These are phyloP conservation scores for Acanthamoeba quina DNA, from an alignment of 208 protist species.

Conservation along the genomic window DNA sequence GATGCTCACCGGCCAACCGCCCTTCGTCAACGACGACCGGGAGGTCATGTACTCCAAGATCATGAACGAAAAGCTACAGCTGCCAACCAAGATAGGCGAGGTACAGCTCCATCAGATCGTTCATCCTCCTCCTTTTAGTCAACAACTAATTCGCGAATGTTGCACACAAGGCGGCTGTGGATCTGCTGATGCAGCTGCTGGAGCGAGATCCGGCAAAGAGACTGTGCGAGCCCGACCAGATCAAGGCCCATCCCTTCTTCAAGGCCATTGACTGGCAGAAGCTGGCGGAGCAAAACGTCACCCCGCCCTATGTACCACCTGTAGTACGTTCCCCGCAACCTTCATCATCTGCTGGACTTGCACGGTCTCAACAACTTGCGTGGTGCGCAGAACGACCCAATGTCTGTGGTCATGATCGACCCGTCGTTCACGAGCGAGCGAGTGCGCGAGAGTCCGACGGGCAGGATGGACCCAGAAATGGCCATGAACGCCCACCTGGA, in stretches of 20 bases:
- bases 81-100: slow-evolving; percentile 80
- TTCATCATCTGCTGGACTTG: neutral
- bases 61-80: slow-evolving; percentile 75
- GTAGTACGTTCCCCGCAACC: neutral
- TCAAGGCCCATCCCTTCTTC: slow-evolving; percentile 82
- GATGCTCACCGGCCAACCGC: slow-evolving; percentile 89
- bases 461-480: neutral
- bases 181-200: neutral
- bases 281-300: slow-evolving; percentile 42
- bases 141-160: neutral
- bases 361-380: too few relatives aligned
- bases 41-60: slow-evolving; percentile 86
- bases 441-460: neutral
- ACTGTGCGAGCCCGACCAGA: neutral
- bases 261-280: slow-evolving; percentile 83
- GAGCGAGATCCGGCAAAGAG: neutral
- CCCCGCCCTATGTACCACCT: neutral
- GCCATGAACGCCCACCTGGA: neutral
- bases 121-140: neutral
- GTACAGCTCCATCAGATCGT: slow-evolving; percentile 27
- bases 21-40: slow-evolving; percentile 83
- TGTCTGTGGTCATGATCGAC: neutral
- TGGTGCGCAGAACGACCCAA: neutral
- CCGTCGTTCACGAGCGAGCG: neutral
- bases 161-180: slow-evolving; percentile 67